phyloP scores from a whole-genome alignment of 1,284 basidiomycete species.

The Macrocybe sp. region DNA sequence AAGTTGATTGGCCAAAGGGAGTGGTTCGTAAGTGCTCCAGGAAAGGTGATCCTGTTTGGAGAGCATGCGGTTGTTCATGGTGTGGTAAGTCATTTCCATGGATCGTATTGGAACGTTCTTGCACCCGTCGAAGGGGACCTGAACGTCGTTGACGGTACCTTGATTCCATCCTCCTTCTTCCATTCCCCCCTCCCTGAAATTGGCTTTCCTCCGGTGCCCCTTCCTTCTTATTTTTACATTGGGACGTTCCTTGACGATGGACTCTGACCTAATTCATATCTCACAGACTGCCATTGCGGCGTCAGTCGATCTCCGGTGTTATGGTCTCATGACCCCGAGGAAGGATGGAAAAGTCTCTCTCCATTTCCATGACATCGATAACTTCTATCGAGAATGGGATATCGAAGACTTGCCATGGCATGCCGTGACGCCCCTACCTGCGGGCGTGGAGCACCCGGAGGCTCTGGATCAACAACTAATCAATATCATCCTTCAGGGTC shows the following conservation, averaged over 20 bases:
- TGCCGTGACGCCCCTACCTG: constrained; percentile 48
- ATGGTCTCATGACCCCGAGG: constrained; percentile 76
- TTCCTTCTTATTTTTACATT: constrained; percentile 4
- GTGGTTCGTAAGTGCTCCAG: constrained; percentile 92
- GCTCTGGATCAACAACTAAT: constrained; percentile 68
- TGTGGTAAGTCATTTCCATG: constrained; percentile 56
- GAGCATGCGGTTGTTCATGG: constrained; percentile 99
- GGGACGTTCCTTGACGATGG: constrained; percentile 3
- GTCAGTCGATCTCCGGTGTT: constrained; percentile 93
- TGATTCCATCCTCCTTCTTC: neutral
- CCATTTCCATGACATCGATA: constrained; percentile 76
- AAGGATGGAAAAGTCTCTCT: constrained; percentile 74
- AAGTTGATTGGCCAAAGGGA: constrained; percentile 41
- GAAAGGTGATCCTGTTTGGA: constrained; percentile 97
- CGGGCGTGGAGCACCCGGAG: constrained; percentile 56
- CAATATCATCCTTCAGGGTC: constrained; percentile 56
- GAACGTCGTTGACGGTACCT: no score
- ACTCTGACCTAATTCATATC: neutral
- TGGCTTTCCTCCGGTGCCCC: constrained; percentile 5
- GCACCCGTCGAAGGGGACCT: no score
- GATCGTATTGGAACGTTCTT: no score
- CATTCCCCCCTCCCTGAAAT: constrained; percentile 3
- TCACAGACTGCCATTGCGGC: constrained; percentile 89
- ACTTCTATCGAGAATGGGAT: constrained; percentile 81
- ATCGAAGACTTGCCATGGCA: constrained; percentile 86